These are phyloP conservation scores for Aspergillus sp. DNA, from an alignment of 2,329 filamentous ascomycete genomes.

Conservation along the genomic window DNA sequence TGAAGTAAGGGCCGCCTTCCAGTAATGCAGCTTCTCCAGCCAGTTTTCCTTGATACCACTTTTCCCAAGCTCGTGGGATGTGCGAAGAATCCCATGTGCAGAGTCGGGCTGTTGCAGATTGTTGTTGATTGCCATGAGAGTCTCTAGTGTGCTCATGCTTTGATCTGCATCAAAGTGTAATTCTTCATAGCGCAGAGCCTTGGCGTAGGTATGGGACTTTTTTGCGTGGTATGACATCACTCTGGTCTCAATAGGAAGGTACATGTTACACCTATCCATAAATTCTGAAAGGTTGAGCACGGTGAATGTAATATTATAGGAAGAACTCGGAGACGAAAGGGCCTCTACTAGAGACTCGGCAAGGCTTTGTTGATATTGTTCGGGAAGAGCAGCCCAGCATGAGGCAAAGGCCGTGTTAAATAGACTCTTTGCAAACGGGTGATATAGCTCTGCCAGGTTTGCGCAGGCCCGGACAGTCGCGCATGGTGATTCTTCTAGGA, in stretches of 20 bases:
- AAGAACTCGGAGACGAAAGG: conserved; percentile 91
- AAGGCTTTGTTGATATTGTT: conserved; percentile 94
- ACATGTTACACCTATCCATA: conserved; percentile 99
- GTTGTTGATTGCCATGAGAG: conserved; percentile 98
- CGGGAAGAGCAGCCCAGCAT: conserved; percentile 97
- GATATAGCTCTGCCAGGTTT: conserved; percentile 83
- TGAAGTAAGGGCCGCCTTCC: conserved; percentile 92
- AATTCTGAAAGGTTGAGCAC: conserved; percentile 96
- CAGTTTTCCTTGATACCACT: conserved; percentile 96
- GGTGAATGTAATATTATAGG: conserved; percentile 90
- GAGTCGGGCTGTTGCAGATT: conserved; percentile 98
- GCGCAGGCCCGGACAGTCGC: conserved; percentile 93
- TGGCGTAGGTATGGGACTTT: conserved; percentile 96
- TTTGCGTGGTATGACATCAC: conserved; percentile 91
- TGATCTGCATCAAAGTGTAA: conserved; percentile 97
- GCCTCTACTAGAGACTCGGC: conserved; percentile 94
- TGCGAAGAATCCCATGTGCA: conserved; percentile 93
- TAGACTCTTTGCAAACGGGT: conserved; percentile 84
- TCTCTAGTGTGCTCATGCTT: conserved; percentile 91
- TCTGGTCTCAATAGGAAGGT: conserved; percentile 92
- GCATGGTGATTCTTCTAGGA: conserved; percentile 92
- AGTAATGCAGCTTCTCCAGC: conserved; percentile 97
- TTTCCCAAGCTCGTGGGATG: conserved; percentile 93
- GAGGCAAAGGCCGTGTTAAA: conserved; percentile 99
- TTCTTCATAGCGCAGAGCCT: conserved; percentile 98